Evolutionary conservation across 192 early-diverging fungal genomes (phyloP), one percentile per base, ranked within the genome.

Genomic region (Coemansia sp.): DNA sequence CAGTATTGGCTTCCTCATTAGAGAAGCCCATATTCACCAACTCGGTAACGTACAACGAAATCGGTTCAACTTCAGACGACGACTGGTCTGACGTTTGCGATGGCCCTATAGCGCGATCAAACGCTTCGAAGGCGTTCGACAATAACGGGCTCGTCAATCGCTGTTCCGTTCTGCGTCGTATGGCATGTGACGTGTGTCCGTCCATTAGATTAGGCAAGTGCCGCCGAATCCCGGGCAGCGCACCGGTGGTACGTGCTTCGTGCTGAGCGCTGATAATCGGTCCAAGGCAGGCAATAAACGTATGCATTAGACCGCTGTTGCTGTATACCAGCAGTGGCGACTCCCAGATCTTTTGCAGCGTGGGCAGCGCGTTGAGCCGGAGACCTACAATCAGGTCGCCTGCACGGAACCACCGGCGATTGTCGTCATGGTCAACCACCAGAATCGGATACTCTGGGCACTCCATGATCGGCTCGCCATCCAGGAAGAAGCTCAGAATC

Each of bases 1-100:
- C 94, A 21, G 72, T 80, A 65, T 91, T 91, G 2, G 94, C 92
- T 9, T 88, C 89, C 17, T 81, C 76, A 10, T 88, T 82, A 4
- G 89, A 76, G 69, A 96, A 98, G 0, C 96, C 96, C 93, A 98
- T 93, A 22, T 92, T 88, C 12, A 89, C 70, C 12, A 98, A 79
- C 45, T 88, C 87, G n/a, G 86, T 79, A 14, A 96, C 75, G 37
- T 82, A 76, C 8, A 76, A 79, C 25, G 83, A 82, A 75, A 92
- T 87, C 4, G 91, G 82, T n/a, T 35, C 62, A 12, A 25, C 50
- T 14, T 35, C 24, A 5, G 62, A 11, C 49, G 25, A 54, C 24
- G 38, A 60, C 24, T 65, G 71, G 9, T 17, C 39, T 1, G 43
- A 52, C 21, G 68, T 41, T 15, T 57, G 70, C 6, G 65, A 23